These are phyloP conservation scores for Suillus sp. DNA, from an alignment of 768 basidiomycete genomes.

Conservation along the genomic window DNA sequence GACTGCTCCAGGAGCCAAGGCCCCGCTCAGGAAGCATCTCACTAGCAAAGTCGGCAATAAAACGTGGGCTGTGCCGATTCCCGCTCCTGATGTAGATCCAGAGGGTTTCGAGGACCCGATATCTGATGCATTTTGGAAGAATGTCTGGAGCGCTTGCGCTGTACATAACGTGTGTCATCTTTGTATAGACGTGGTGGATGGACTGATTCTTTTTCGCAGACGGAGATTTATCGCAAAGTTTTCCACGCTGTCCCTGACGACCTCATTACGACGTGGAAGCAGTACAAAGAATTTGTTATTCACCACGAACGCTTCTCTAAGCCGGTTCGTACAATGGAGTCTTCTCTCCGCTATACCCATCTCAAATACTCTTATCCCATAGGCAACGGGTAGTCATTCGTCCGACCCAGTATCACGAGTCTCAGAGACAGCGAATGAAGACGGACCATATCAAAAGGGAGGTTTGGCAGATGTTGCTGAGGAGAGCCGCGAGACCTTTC, in stretches of 20 bases:
- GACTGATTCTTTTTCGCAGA: constrained; percentile 48
- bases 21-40: constrained; percentile 56
- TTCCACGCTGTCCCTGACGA: constrained; percentile 96
- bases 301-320: constrained; percentile 77
- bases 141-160: constrained; percentile 86
- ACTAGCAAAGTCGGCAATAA: constrained; percentile 52
- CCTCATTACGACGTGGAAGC: constrained; percentile 91
- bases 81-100: constrained; percentile 72
- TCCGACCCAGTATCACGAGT: constrained; percentile 53
- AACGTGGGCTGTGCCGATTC: constrained; percentile 63
- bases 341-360: background rate
- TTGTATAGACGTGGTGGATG: background rate
- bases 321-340: constrained; percentile 47
- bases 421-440: constrained; percentile 55
- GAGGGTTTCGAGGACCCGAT: constrained; percentile 89
- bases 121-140: constrained; percentile 84
- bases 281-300: constrained; percentile 83
- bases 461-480: constrained; percentile 14
- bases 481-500: constrained; percentile 21
- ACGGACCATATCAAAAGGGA: constrained; percentile 16
- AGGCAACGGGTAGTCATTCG: constrained; percentile 46
- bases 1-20: constrained; percentile 48
- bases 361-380: constrained; percentile 13
- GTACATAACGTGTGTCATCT: constrained; percentile 75
- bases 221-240: constrained; percentile 93